Evolutionary conservation across 768 basidiomycete genomes (phyloP), one percentile per base, ranked within the genome.

Genomic region (Amanita rimosa): DNA sequence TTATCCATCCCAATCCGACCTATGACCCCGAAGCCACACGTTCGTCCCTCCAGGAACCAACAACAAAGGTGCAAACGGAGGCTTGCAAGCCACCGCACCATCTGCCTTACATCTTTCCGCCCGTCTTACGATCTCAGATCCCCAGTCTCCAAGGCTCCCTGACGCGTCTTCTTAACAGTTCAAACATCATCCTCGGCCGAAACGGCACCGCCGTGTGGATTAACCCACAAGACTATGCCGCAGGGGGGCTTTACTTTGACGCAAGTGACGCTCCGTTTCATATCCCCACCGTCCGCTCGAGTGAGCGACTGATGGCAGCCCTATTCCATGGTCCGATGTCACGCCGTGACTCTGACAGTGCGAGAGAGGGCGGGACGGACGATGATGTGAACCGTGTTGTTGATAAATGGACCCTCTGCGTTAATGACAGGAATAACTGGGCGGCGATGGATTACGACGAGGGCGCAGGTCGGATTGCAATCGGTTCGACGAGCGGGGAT

Each of bases 121-220:
- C 83, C 1, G 51, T 53, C 6, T 62, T 65, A 16, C 54, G 57
- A 6, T 51, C 64, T 10, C 63, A 62, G 43, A 67, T 70, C 19
- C 53, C 65, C 3, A 70, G 73, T 14, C 58, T 61, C 2, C 73
- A 68, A 11, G 81, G 83, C 4, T 44, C 50, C 11, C 10, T 51
- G 14, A 16, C 39, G 11, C 26, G 40, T 10, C 63, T 73, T 10
- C 65, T 83, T 10, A 71, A 73, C 29, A 83, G 78, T 53, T 68
- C 70, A 10, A 65, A 71, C 51, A 69, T 84, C 49, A 60, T 70
- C 14, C 66, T 83, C 26, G 81, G 81, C 1, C 58, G 63, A 7
- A 62, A 70, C 52, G 79, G 79, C 5, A 81, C 80, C 0, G 80
- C 80, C 2, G 64, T 75, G 6, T 84, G 81, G 80, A 69, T 83